Base-by-base conservation (phyloP, 1,284 basidiomycete genomes). In the Malassezia globosa region DNA sequence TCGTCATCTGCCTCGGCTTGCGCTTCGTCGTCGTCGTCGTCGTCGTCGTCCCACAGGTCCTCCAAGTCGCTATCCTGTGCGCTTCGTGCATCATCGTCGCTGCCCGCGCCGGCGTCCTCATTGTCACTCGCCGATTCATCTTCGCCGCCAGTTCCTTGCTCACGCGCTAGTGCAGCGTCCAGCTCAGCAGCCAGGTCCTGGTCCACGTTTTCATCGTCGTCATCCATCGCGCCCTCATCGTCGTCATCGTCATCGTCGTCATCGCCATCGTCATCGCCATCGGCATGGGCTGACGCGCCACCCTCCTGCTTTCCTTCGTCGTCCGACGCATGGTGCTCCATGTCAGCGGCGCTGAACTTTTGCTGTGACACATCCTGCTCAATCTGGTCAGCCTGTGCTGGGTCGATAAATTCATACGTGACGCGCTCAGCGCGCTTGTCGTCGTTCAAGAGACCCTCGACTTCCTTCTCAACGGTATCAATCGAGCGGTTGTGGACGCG, bases 401-500 rank as follows among this genome's bases (percentile, higher is more conserved):
- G 50, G 42, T 66, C 66, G 22, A 65, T 55, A 42, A 61, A 58
- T 37, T 66, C 68, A 46, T 63, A 69, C 41, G 69, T 59, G 14
- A 87, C 82, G 54, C 85, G 79, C 0, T 81, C 76, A 1, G 90
- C 87, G 45, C 83, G 74, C 8, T 82, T 79, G 73, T 99, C 94
- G 56, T 85, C 83, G 55, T 85, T 84, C 25, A 97, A 73, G 36
- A 99, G 73, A 48, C 88, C 77, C 69, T 97, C 94, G 1, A 97
- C 92, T 68, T 92, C 87, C 72, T 92, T 84, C 72, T 97, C 92
- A 2, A 96, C 89, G 26, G 86, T 90, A 75, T 96, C 90, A 59
- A 96, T 96, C 1, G 87, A 87, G 80, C 86, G 75, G 70, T 81
- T 80, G 66, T 87, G 87, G 29, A 87, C 80, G 41, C 89, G 78